Percentiles rank a stretch among this genome's conserved stretches.
These are phyloP conservation scores for Coniochaeta sp. DNA, from an alignment of 2,329 filamentous ascomycete species.

Conservation along the genomic window DNA sequence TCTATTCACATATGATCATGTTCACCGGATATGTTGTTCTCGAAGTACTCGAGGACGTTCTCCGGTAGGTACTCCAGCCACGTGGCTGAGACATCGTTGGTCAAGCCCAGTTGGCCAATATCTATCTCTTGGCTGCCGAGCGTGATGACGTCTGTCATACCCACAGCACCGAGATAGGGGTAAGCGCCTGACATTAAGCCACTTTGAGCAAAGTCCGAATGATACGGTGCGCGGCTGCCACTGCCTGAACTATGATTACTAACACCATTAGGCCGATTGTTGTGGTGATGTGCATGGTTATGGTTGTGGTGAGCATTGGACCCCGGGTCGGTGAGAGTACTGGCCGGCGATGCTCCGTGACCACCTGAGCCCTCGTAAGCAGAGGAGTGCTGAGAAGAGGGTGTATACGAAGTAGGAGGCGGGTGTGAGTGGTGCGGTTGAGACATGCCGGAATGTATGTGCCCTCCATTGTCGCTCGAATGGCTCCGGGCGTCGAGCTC, in stretches of 20 bases:
- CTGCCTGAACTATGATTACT: background rate
- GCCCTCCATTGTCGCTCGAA: conserved; percentile 13
- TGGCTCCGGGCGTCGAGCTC: conserved; percentile 21
- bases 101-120: conserved; percentile 54
- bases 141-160: conserved; percentile 47
- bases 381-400: conserved; percentile 32
- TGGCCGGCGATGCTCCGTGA: conserved; percentile 31
- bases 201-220: conserved; percentile 18
- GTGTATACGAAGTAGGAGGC: conserved; percentile 25
- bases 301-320: conserved; percentile 9
- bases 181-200: conserved; percentile 17
- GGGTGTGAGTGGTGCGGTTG: conserved; percentile 13
- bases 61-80: conserved; percentile 66
- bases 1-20: background rate
- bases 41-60: conserved; percentile 54
- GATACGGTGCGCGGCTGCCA: conserved; percentile 7
- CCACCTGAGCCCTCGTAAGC: conserved; percentile 33
- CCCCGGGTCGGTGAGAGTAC: conserved; percentile 27
- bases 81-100: conserved; percentile 56
- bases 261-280: conserved; percentile 4
- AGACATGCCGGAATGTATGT: conserved; percentile 15
- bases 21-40: conserved; percentile 13
- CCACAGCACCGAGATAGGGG: conserved; percentile 22
- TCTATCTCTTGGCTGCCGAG: conserved; percentile 68
- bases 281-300: conserved; percentile 5